Conservation (phyloP, 306 rosid species). For the Vigna trinervia region DNA sequence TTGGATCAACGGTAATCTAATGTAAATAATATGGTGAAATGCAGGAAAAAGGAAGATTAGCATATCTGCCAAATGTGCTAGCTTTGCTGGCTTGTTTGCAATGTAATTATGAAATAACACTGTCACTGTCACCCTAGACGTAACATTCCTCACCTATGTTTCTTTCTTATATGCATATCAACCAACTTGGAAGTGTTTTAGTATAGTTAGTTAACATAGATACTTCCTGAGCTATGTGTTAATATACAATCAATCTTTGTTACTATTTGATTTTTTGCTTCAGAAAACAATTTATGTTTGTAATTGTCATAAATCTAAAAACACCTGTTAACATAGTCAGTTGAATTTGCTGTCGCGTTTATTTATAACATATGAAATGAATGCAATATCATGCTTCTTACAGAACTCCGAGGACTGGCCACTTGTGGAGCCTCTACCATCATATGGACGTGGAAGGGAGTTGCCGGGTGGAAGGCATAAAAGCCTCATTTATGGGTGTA, state of each 20-base stretch:
- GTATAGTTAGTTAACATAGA: not conserved
- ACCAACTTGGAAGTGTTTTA: not conserved
- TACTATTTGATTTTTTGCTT: not conserved
- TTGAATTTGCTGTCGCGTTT: constrained; percentile 33
- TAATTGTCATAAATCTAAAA: not conserved
- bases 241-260: constrained; percentile 5
- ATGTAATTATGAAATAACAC: constrained; percentile 29
- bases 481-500: constrained; percentile 76
- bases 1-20: constrained; percentile 65
- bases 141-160: constrained; percentile 11
- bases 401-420: constrained; percentile 79
- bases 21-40: constrained; percentile 19
- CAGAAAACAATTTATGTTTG: constrained; percentile 19
- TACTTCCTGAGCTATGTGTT: constrained; percentile 9
- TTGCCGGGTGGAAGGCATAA: constrained; percentile 76
- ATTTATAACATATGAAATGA: constrained; percentile 29
- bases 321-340: not conserved
- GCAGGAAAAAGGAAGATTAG: constrained; percentile 13
- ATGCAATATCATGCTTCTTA: constrained; percentile 42
- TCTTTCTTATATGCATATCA: constrained; percentile 6
- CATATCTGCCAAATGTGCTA: constrained; percentile 8
- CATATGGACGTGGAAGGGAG: constrained; percentile 95
- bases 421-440: constrained; percentile 74
- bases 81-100: constrained; percentile 25
- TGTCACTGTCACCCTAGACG: constrained; percentile 15